A percentile compares a stretch with the other conserved stretches of the same genome.
Conservation (phyloP, 2,329 filamentous ascomycete species). For the Lasiodiplodia citricola region DNA sequence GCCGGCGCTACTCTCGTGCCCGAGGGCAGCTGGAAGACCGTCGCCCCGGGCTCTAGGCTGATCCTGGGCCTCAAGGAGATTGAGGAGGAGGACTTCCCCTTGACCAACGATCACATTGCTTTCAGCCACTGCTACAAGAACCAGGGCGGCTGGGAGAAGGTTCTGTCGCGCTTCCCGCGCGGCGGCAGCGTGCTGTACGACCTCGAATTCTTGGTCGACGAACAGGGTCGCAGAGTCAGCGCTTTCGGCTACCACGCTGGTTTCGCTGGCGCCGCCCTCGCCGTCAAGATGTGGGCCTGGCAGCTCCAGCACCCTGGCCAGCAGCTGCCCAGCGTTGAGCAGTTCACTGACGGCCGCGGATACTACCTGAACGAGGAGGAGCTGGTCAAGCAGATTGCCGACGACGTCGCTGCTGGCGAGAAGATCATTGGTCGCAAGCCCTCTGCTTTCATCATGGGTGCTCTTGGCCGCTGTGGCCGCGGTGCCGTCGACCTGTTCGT, state of each 20-base stretch:
- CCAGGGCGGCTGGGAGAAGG: constrained; percentile 68
- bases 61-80: constrained; percentile 51
- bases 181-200: constrained; percentile 81
- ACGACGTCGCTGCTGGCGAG: constrained; percentile 68
- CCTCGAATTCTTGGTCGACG: constrained; percentile 83
- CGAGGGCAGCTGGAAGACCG: constrained; percentile 45
- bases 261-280: constrained; percentile 55
- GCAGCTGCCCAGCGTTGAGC: constrained; percentile 68
- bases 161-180: constrained; percentile 77
- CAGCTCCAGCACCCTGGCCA: constrained; percentile 74
- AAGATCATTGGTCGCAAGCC: constrained; percentile 72
- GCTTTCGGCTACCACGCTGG: constrained; percentile 65
- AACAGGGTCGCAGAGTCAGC: constrained; percentile 71
- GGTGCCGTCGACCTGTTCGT: constrained; percentile 83
- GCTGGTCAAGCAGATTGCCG: constrained; percentile 76
- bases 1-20: constrained; percentile 46
- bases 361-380: constrained; percentile 75
- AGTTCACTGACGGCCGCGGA: constrained; percentile 53
- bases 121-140: constrained; percentile 52
- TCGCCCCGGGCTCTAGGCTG: constrained; percentile 43
- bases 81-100: constrained; percentile 44
- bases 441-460: constrained; percentile 80
- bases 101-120: constrained; percentile 48
- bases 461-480: constrained; percentile 78
- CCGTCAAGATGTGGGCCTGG: constrained; percentile 75